These are phyloP conservation scores for Trichoderma polysporum DNA, from an alignment of 2,329 filamentous ascomycete genomes.

Conservation along the genomic window DNA sequence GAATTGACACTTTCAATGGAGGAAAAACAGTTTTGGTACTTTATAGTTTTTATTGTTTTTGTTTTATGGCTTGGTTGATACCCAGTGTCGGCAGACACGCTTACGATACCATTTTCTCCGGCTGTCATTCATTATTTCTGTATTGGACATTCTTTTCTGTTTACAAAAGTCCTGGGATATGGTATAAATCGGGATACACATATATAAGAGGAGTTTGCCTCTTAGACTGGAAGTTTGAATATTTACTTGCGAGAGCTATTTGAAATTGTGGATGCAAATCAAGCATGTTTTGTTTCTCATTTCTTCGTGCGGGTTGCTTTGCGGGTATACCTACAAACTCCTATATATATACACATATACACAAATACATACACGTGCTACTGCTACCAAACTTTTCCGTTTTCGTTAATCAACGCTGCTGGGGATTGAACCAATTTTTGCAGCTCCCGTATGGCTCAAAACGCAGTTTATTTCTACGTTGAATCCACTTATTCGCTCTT, in stretches of 20 bases:
- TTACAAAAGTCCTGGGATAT: slow-evolving; percentile 8
- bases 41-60: not conserved
- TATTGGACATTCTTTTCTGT: slow-evolving; percentile 13
- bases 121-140: slow-evolving; percentile 19
- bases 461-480: not conserved
- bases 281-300: slow-evolving; percentile 1
- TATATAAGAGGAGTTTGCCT: not conserved
- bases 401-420: not conserved
- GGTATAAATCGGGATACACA: slow-evolving; percentile 9
- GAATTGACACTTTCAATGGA: not conserved
- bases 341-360: slow-evolving; percentile 2
- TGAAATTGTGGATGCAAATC: not conserved
- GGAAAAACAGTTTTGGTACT: slow-evolving; percentile 7
- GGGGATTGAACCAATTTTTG: not conserved
- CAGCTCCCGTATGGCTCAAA: not conserved
- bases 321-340: slow-evolving; percentile 13
- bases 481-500: slow-evolving; percentile 43
- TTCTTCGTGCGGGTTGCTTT: slow-evolving; percentile 14
- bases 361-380: slow-evolving; percentile 1
- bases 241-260: not conserved
- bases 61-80: slow-evolving; percentile 20
- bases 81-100: slow-evolving; percentile 20
- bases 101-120: slow-evolving; percentile 17
- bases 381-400: not conserved
- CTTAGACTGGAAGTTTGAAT: slow-evolving; percentile 1